Base-by-base conservation (phyloP, 306 rosid species). In the Purshia tridentata region DNA sequence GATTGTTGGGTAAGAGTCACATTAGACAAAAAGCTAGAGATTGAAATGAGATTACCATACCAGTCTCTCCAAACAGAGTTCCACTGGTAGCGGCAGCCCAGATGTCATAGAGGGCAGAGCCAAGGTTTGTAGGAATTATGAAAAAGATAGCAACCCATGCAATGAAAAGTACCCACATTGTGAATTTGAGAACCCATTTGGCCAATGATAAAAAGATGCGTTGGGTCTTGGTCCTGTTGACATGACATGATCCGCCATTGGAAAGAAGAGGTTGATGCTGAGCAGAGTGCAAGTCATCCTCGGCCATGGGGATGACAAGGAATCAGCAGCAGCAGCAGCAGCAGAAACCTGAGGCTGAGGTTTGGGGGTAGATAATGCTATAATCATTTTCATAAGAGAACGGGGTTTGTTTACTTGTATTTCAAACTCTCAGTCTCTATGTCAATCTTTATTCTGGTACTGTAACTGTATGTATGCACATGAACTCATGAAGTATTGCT, bases 81-180 rank as follows among this genome's bases (percentile, higher is more conserved):
- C 69, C 81, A 9, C 10, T 14, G 54, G 74, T 84, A 48, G 78
- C 52, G 79, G 72, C 76, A 84, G 65, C 4, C 42, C 51, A 64
- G 16, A 58, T 13, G 74, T 40, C 10, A 40, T 69, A 69, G n/a
- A 52, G 15, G 19, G 63, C 9, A 6, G 46, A 3, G 48, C 74
- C 86, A 73, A 69, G 70, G 11, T 65, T 52, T 0, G 86, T 22
- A 3, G 93, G 93, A 15, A 49, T 1, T 9, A 84, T 20, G 72
- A 88, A 86, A 19, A 84, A 72, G 19, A 84, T 68, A 23, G 84
- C 70, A 16, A 53, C 68, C 93, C 93, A 88, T 48, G 73, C 69
- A 73, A 82, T 63, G 70, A 88, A 86, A 47, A 88, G 64, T 13
- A 78, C 29, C 18, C 70, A 80, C 74, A 88, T 88, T 52, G 78